Base-by-base conservation (phyloP, 2,329 filamentous ascomycete genomes). In the Cercospora nicotianae region DNA sequence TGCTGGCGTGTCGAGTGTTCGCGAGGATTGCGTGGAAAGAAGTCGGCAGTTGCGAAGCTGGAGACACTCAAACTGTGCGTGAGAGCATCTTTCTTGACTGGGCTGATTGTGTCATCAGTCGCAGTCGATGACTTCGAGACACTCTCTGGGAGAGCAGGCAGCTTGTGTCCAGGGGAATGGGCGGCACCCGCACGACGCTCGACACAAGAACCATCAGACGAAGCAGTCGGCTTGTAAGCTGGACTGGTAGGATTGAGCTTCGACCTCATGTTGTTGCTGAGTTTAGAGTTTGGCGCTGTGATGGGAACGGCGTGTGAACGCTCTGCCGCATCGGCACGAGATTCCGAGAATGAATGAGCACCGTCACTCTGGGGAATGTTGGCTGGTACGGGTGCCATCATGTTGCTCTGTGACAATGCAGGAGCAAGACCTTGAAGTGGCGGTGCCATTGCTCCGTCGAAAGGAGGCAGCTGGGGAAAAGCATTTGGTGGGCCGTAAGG, bases 171-270 rank as follows among this genome's bases (percentile, higher is more conserved):
- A 23, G 70, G 71, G 6, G 72, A 69, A 18, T 71, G 33, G 8
- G 70, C 64, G 12, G 69, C 68, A 26, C 67, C 68, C 16, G 63
- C 62, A 28, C 69, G 57, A 33, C 67, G 65, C 13, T 61, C 66
- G 42, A 63, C 48, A 18, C 59, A 20, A 28, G 68, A 63, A 42
- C n/a, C 28, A 9, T 23, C 51, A 18, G 36, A 39, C 20, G 65
- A 23, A 31, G 48, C 23, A 36, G 70, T 71, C 20, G 78, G 78
- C 68, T 77, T 77, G 74, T 80, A 80, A 28, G 73, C 76, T 30
- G 78, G 78, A 60, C 78, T 80, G 76, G 77, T 79, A 7, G 78
- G 78, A 64, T 80, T 79, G 65, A 80, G 72, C 20, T 58, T 71
- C 30, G 77, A 79, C 63, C 77, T 78, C 30, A 70, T 36, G 20